Conservation (phyloP, 2,329 filamentous ascomycete species). For the Apiospora malaysiana region DNA sequence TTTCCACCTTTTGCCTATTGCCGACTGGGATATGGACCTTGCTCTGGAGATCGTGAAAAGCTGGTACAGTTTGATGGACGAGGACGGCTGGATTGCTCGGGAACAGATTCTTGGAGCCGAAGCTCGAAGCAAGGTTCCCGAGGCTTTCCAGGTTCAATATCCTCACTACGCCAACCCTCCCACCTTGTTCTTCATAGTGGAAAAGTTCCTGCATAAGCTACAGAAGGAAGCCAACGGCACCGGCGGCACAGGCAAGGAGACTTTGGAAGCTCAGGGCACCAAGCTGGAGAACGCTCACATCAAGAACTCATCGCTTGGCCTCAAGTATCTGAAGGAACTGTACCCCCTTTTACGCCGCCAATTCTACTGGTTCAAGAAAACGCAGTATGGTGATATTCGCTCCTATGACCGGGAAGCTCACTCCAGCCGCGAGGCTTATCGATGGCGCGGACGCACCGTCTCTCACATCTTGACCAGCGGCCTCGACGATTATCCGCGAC, state of each 20-base stretch:
- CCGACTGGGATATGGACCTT: constrained; percentile 93
- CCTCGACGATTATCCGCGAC: constrained; percentile 90
- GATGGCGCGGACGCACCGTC: constrained; percentile 88
- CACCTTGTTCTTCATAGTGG: constrained; percentile 88
- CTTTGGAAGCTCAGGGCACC: constrained; percentile 47
- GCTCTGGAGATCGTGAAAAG: constrained; percentile 87
- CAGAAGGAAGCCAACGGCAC: constrained; percentile 58
- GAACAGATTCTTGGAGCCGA: constrained; percentile 94
- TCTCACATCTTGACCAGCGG: constrained; percentile 88
- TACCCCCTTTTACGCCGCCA: constrained; percentile 88
- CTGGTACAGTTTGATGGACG: constrained; percentile 96
- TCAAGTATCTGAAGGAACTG: constrained; percentile 74
- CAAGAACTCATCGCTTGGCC: constrained; percentile 69
- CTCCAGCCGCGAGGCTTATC: constrained; percentile 84
- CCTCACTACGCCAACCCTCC: constrained; percentile 98
- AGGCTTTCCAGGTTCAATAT: constrained; percentile 93
- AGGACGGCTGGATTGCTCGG: constrained; percentile 95
- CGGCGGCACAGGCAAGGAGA: constrained; percentile 49
- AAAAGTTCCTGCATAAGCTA: constrained; percentile 82
- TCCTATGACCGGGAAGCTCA: constrained; percentile 88
- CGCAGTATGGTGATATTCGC: constrained; percentile 85
- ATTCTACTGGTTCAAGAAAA: constrained; percentile 91
- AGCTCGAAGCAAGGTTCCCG: constrained; percentile 91
- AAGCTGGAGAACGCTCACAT: constrained; percentile 67
- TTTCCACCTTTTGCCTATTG: constrained; percentile 88